Evolutionary conservation across 306 rosid genomes (phyloP).

Genomic region (Prunus mira): DNA sequence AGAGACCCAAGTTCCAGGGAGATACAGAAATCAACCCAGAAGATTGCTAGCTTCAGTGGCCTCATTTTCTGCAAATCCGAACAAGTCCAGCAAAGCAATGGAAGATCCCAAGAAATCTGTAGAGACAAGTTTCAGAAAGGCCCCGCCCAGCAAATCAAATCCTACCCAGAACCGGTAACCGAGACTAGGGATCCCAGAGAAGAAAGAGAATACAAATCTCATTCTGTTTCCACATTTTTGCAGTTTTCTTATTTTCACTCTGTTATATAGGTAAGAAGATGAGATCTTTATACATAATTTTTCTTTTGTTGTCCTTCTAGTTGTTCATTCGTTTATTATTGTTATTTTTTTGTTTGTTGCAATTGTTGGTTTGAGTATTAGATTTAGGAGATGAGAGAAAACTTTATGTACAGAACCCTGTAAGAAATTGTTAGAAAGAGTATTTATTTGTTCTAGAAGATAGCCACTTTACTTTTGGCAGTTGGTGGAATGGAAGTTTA

Average conservation of each 20-base stretch:
- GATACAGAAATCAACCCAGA: constrained; percentile 31
- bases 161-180: constrained; percentile 64
- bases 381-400: constrained; percentile 22
- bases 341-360: neutral
- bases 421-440: constrained; percentile 13
- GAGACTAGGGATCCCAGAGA: constrained; percentile 26
- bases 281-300: constrained; percentile 20
- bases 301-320: constrained; percentile 5
- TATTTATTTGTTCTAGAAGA: constrained; percentile 9
- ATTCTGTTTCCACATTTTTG: constrained; percentile 35
- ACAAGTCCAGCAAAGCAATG: constrained; percentile 28
- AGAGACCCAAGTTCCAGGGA: constrained; percentile 26
- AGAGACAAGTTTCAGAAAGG: constrained; percentile 49
- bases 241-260: constrained; percentile 15
- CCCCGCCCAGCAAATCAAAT: constrained; percentile 66
- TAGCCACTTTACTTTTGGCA: neutral
- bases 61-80: constrained; percentile 31
- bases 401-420: constrained; percentile 18
- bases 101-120: constrained; percentile 41
- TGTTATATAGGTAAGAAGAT: constrained; percentile 43
- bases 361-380: constrained; percentile 13
- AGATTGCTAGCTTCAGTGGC: constrained; percentile 41
- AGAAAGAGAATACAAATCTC: constrained; percentile 28
- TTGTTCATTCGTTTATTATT: constrained; percentile 6
- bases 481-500: neutral